Base-by-base conservation (phyloP, 306 rosid genomes). In the Delonix regia region DNA sequence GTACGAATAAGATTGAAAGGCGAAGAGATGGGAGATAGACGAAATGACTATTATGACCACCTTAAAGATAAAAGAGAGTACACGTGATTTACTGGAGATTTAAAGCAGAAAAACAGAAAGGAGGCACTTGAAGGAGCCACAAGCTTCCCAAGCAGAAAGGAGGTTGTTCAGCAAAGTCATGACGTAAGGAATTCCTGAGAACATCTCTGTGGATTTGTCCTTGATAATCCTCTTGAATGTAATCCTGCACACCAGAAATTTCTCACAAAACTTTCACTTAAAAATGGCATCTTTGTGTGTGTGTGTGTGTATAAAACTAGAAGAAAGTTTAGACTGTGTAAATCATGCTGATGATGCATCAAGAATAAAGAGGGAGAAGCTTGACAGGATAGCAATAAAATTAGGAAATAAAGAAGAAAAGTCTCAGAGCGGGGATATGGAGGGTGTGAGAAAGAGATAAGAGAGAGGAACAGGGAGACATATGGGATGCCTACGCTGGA, bases 161-260 rank as follows among this genome's bases (percentile, higher is more conserved):
- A 95, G 96, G 78, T 93, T 88, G 71, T 95, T 95, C 72, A 95
- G 92, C 73, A 88, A 48, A 55, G 98, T 90, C 99, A 95, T 95
- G 12, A 82, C 92, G 63, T 95, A 95, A 18, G 99, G 99, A 86
- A 95, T 55, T 82, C 99, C 98, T 0, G 99, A 95, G 77, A 95
- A 95, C 25, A 85, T 78, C 83, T 95, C 97, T 36, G 98, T 93
- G 36, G 85, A 75, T 66, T 45, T 88, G 57, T 87, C 84, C 81
- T 6, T 28, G 13, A 95, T 11, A 66, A 95, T 84, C 75, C 99
- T 89, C 90, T 73, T 89, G 86, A 93, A 95, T 51, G 99, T 95
- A 16, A 95, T 91, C 80, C 99, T 95, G 24, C 48, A 52, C 55
- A 56, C 14, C 9, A 13, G n/a, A 4, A 73, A 66, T 9, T 74